Evolutionary conservation across 495 filamentous ascomycete species (phyloP).

Genomic region (Glarea lozoyensis): DNA sequence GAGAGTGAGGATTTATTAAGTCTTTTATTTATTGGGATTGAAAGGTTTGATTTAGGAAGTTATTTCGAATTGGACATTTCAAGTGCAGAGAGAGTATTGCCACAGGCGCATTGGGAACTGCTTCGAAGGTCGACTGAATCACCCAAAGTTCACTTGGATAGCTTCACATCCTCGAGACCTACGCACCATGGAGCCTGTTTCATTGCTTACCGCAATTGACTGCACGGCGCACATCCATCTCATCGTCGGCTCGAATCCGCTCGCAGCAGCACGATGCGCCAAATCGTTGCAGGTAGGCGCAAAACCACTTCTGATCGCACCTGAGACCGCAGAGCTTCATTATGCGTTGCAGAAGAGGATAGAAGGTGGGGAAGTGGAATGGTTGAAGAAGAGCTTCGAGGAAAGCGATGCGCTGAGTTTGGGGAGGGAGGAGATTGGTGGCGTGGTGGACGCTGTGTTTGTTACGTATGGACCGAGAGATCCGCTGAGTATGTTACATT

Average conservation of each 20-base stretch:
- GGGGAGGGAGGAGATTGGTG: constrained; percentile 69
- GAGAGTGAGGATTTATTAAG: neutral
- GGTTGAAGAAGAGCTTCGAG: constrained; percentile 58
- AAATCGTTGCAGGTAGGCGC: constrained; percentile 84
- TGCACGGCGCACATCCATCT: constrained; percentile 72
- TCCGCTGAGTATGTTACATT: constrained; percentile 35
- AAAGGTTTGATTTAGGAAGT: neutral
- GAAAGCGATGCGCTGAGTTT: constrained; percentile 68
- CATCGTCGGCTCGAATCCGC: constrained; percentile 75
- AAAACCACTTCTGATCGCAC: constrained; percentile 73
- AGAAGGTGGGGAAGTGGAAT: constrained; percentile 61
- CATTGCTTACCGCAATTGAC: constrained; percentile 72
- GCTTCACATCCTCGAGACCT: neutral
- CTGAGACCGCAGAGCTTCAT: constrained; percentile 53
- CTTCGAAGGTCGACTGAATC: neutral
- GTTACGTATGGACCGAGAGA: constrained; percentile 58
- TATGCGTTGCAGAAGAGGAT: constrained; percentile 66
- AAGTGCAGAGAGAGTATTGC: neutral
- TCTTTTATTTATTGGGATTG: neutral
- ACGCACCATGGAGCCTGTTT: constrained; percentile 14
- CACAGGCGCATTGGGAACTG: neutral
- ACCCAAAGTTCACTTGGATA: too few relatives aligned
- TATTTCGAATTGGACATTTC: neutral
- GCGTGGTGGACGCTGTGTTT: constrained; percentile 85
- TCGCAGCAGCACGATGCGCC: constrained; percentile 73